Percentiles rank a stretch among this genome's conserved stretches.
Conservation (phyloP, 2,329 filamentous ascomycete genomes). For the Colletotrichum agaves region DNA sequence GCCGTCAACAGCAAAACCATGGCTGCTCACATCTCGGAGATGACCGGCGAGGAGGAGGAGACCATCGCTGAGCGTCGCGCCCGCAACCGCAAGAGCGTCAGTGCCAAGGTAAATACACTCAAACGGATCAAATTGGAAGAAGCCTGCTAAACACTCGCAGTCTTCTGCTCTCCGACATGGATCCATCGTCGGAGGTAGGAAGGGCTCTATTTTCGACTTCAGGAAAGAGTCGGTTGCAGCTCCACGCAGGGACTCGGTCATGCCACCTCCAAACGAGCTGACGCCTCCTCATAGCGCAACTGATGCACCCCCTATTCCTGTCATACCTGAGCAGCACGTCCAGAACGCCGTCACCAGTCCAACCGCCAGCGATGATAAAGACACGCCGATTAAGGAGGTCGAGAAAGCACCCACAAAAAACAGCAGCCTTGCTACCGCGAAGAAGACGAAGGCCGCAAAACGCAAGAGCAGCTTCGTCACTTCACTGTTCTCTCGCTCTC, state of each 20-base stretch:
- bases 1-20: constrained; percentile 78
- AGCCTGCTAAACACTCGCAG: neutral
- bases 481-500: constrained; percentile 28
- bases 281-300: constrained; percentile 35
- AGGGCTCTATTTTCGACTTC: constrained; percentile 34
- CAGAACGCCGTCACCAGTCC: neutral
- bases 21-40: constrained; percentile 72
- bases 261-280: constrained; percentile 22
- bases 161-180: constrained; percentile 29
- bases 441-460: constrained; percentile 27
- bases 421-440: neutral
- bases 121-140: neutral
- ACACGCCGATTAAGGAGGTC: constrained; percentile 20
- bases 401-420: constrained; percentile 20
- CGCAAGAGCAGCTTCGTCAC: constrained; percentile 34
- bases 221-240: constrained; percentile 19
- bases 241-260: constrained; percentile 14
- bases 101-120: constrained; percentile 46
- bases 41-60: constrained; percentile 47
- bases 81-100: constrained; percentile 47
- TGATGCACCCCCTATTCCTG: constrained; percentile 26
- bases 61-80: constrained; percentile 34
- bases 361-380: constrained; percentile 16
- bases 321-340: constrained; percentile 23
- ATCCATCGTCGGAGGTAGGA: constrained; percentile 26